A percentile compares a stretch with the other conserved stretches of the same genome.
Conservation (phyloP, 2,329 filamentous ascomycete genomes). For the Neonectria magnoliae region DNA sequence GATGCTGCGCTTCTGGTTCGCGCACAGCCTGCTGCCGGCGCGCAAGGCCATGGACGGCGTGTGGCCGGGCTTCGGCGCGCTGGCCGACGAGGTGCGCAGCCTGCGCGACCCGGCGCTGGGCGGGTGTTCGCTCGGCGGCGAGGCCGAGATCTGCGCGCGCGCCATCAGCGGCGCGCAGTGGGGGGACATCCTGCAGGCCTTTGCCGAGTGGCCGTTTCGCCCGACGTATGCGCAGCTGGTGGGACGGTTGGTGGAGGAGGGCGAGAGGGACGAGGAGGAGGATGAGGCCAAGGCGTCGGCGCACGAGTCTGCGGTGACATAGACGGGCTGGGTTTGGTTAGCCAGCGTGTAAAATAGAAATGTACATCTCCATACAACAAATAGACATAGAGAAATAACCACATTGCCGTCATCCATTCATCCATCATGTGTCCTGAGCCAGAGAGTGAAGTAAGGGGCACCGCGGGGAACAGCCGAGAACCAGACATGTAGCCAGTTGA, state of each 20-base stretch:
- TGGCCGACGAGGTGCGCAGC: conserved; percentile 58
- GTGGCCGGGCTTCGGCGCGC: conserved; percentile 68
- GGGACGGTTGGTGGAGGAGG: conserved; percentile 50
- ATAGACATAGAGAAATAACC: background rate
- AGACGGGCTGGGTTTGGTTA: background rate
- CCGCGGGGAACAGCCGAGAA: no score
- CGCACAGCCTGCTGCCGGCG: conserved; percentile 56
- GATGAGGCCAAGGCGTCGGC: conserved; percentile 41
- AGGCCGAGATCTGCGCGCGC: conserved; percentile 57
- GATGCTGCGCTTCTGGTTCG: conserved; percentile 55
- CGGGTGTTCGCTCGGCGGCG: conserved; percentile 53
- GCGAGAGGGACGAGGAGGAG: conserved; percentile 27
- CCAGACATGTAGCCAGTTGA: background rate
- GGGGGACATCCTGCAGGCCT: conserved; percentile 66
- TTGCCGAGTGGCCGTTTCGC: conserved; percentile 73
- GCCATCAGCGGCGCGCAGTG: conserved; percentile 65
- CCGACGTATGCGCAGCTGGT: conserved; percentile 61
- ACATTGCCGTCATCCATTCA: background rate
- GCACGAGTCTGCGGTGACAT: conserved; percentile 10
- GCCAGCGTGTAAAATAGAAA: background rate
- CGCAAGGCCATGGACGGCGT: conserved; percentile 59
- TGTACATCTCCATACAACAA: background rate
- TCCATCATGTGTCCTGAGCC: background rate
- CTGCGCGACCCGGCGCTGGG: conserved; percentile 59
- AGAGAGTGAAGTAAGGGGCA: background rate